phyloP scores from a whole-genome alignment of 176 grass and related monocot species.

The Typha latifolia region DNA sequence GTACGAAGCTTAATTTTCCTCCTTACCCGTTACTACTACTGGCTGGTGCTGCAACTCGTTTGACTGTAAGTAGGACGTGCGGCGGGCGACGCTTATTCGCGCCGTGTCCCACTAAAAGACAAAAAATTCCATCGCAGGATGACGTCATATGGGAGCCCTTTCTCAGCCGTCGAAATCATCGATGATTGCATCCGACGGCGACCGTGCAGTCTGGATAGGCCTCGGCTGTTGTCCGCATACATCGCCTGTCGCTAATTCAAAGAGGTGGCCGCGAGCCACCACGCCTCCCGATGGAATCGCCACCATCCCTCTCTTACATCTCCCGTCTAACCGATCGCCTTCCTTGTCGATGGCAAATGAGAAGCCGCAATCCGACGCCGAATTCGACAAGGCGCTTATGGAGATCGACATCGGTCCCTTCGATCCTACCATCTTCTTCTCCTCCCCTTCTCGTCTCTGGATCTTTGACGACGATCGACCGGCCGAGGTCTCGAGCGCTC shows the following conservation, averaged over 20 bases:
- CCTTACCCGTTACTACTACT: too few relatives aligned
- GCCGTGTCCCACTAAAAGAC: too few relatives aligned
- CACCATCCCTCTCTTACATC: neutral
- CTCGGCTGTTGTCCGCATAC: neutral
- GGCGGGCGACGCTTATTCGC: too few relatives aligned
- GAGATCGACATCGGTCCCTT: neutral
- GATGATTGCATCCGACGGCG: neutral
- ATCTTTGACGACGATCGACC: conserved; percentile 1
- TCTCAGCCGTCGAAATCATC: neutral
- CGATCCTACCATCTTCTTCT: conserved; percentile 1
- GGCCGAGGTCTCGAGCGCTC: neutral
- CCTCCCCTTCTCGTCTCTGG: neutral
- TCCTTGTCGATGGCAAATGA: neutral
- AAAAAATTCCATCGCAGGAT: too few relatives aligned
- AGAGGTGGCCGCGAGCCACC: neutral
- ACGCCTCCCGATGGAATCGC: neutral
- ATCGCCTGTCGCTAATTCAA: neutral
- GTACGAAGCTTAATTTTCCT: too few relatives aligned
- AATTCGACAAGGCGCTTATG: neutral
- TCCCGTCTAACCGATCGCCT: neutral
- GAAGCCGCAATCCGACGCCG: neutral
- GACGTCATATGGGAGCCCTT: neutral
- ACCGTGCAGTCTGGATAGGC: neutral
- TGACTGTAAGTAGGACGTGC: too few relatives aligned
- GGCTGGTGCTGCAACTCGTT: too few relatives aligned